phyloP scores from a whole-genome alignment of 1,284 basidiomycete species.

The Cryptococcus amylolentus region DNA sequence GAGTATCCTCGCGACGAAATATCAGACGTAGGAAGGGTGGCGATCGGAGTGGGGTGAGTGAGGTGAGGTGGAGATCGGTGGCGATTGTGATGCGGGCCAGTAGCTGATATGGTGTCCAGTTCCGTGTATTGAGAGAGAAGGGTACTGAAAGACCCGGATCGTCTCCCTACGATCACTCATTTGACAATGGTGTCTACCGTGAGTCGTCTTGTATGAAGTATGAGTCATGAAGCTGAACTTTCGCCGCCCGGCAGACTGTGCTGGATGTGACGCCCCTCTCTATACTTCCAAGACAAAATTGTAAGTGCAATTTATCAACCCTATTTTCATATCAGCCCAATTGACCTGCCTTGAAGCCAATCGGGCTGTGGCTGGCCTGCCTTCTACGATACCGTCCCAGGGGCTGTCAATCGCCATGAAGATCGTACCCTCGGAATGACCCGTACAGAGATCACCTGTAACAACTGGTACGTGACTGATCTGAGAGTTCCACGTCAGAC shows the following conservation, averaged over 20 bases:
- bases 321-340: not conserved
- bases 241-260: constrained; percentile 32
- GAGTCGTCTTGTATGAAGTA: constrained; percentile 7
- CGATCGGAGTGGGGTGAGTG: not conserved
- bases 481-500: not conserved
- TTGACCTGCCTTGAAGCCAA: constrained; percentile 47
- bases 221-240: not conserved
- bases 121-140: constrained; percentile 78
- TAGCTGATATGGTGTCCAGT: constrained; percentile 54
- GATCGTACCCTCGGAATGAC: constrained; percentile 51
- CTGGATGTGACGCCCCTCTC: constrained; percentile 54
- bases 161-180: constrained; percentile 69
- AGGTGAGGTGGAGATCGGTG: not conserved
- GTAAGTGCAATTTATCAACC: constrained; percentile 24
- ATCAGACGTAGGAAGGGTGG: not conserved
- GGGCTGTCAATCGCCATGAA: constrained; percentile 65
- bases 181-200: constrained; percentile 63
- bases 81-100: not conserved
- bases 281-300: constrained; percentile 90
- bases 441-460: constrained; percentile 48
- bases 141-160: constrained; percentile 78
- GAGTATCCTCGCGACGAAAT: constrained; percentile 23
- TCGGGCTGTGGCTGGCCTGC: constrained; percentile 97
- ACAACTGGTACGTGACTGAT: constrained; percentile 38
- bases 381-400: constrained; percentile 90